Evolutionary conservation across 2,329 filamentous ascomycete genomes (phyloP).

Genomic region (Saccharata proteae): DNA sequence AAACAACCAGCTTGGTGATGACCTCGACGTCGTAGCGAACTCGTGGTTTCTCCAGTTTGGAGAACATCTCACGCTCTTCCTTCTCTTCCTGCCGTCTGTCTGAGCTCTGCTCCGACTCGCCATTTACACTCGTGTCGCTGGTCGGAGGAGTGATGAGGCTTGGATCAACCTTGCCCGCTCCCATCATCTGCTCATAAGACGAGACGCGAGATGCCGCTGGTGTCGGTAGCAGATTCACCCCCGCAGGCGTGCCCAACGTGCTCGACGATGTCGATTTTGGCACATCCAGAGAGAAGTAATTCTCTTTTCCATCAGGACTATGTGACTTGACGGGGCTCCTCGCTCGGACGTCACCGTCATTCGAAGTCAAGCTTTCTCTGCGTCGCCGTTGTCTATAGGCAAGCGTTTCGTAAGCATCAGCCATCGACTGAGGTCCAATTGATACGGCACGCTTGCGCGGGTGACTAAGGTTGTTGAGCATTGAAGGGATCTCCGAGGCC

Average conservation of each 20-base stretch:
- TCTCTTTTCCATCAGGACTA: constrained; percentile 1
- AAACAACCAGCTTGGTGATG: constrained; percentile 90
- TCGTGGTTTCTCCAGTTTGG: constrained; percentile 68
- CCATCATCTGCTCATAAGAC: constrained; percentile 64
- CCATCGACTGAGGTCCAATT: constrained; percentile 86
- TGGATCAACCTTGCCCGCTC: constrained; percentile 41
- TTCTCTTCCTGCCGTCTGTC: constrained; percentile 21
- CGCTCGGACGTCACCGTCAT: constrained; percentile 17
- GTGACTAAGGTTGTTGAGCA: constrained; percentile 71
- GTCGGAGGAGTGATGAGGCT: constrained; percentile 16
- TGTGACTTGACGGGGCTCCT: constrained; percentile 16
- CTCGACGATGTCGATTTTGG: constrained; percentile 10
- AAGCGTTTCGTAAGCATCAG: constrained; percentile 89
- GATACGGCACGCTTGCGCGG: constrained; percentile 74
- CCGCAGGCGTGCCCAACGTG: constrained; percentile 23
- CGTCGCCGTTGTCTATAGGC: constrained; percentile 71
- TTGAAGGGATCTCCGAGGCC: constrained; percentile 73
- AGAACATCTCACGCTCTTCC: constrained; percentile 59
- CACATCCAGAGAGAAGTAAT: constrained; percentile 9
- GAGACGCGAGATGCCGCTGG: constrained; percentile 37
- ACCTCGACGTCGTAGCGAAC: constrained; percentile 98
- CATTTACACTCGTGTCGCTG: constrained; percentile 15
- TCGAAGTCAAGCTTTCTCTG: constrained; percentile 45
- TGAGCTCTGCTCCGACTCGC: constrained; percentile 2
- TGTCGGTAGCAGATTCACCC: constrained; percentile 35